A percentile compares a stretch with the other conserved stretches of the same genome.
Conservation (phyloP, 257 asterid species). For the Salvia miltiorrhiza region DNA sequence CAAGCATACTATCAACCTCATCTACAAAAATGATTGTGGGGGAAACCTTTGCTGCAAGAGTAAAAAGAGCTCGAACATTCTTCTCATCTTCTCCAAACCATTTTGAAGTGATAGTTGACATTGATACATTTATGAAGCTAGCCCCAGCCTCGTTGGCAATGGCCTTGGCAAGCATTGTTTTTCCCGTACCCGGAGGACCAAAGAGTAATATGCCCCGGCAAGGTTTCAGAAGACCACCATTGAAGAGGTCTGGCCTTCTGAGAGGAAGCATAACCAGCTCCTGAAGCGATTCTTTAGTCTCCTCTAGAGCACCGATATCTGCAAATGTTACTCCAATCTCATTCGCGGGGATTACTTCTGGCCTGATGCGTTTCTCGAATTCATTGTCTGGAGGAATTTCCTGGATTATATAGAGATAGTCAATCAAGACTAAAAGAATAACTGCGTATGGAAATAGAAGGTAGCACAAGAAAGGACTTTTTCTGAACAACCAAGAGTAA, state of each 20-base stretch:
- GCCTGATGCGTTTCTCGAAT: constrained; percentile 90
- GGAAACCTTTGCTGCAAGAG: constrained; percentile 94
- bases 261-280: constrained; percentile 99
- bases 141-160: constrained; percentile 98
- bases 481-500: too few species aligned
- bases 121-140: constrained; percentile 92
- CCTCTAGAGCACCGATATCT: constrained; percentile 87
- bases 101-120: constrained; percentile 96
- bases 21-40: constrained; percentile 94
- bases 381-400: constrained; percentile 92
- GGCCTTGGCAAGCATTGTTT: constrained; percentile 99
- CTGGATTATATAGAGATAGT: constrained; percentile 37
- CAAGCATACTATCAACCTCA: constrained; percentile 99
- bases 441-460: background rate
- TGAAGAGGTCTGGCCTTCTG: constrained; percentile 89
- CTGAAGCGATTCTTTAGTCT: constrained; percentile 89
- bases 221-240: constrained; percentile 95
- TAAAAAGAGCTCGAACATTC: constrained; percentile 92
- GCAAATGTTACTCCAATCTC: constrained; percentile 88
- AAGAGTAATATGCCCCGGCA: constrained; percentile 96
- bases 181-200: constrained; percentile 99
- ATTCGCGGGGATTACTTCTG: constrained; percentile 89
- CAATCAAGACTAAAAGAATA: background rate
- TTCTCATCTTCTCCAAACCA: constrained; percentile 99
- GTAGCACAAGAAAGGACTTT: background rate